Conservation (phyloP, 2,329 filamentous ascomycete genomes). For the Scedosporium minutisporum region DNA sequence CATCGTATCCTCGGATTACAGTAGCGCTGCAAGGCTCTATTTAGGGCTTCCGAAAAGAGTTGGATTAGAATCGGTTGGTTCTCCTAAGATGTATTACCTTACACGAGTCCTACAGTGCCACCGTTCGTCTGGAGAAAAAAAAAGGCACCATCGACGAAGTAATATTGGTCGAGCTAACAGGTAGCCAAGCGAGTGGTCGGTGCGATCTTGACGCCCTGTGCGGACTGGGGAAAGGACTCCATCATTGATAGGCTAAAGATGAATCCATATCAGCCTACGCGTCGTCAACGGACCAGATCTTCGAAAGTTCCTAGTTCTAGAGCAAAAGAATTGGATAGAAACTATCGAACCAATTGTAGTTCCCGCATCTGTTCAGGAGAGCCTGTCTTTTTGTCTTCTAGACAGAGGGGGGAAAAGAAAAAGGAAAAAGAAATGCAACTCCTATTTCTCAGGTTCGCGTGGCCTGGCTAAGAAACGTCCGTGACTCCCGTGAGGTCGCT, state of each 20-base stretch:
- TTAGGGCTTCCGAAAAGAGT: no score
- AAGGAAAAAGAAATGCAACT: background rate
- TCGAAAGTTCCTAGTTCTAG: background rate
- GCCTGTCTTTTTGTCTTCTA: background rate
- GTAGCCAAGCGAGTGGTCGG: background rate
- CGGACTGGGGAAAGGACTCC: background rate
- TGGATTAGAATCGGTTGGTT: no score
- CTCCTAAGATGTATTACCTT: no score
- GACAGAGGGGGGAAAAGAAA: background rate
- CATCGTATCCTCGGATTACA: no score
- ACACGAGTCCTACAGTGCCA: no score
- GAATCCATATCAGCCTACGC: background rate
- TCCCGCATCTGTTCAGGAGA: background rate
- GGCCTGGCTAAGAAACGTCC: background rate
- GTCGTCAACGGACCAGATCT: background rate
- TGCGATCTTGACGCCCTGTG: background rate
- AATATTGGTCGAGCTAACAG: background rate
- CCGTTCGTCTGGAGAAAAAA: background rate
- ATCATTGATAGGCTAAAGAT: slow-evolving; percentile 4
- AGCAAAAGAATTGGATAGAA: background rate
- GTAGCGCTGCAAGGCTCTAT: no score
- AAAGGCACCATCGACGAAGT: no score
- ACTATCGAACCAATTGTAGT: no score
- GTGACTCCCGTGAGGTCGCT: background rate
- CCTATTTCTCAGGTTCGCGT: background rate